Base-by-base conservation (phyloP, 2,329 filamentous ascomycete genomes). In the Colletotrichum higginsianum region DNA sequence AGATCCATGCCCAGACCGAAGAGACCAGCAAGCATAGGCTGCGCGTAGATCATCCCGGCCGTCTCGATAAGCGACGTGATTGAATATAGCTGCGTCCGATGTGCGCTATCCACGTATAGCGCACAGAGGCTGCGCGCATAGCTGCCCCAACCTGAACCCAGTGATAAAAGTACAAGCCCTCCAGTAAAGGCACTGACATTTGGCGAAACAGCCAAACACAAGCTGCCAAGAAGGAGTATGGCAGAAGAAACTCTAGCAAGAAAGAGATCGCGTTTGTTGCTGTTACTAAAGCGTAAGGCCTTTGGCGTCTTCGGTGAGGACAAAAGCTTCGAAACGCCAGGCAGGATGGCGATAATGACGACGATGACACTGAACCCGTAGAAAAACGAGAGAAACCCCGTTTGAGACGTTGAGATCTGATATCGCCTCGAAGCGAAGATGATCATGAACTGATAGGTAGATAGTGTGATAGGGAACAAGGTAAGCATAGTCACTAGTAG, bases 371-470 rank as follows among this genome's bases (percentile, higher is more conserved):
- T 74, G 9, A 77, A 35, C 50, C 79, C 79, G n/a, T 80, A 81
- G 9, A 73, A 23, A 26, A 77, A 76, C 67, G 78, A 79, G 15
- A 81, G 67, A 46, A 78, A 80, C 1, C 79, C 79, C 1, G 79
- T 80, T n/a, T 80, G 71, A 3, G 74, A 75, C 18, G 80, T 58
- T 2, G 74, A 76, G 42, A 80, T 75, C 50, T 75, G 63, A 35
- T 78, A 81, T 3, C 79, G 74, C 57, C 78, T 79, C 2, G 79
- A 80, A 26, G 75, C 74, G 66, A 78, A 81, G n/a, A 79, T 77
- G 13, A 74, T 61, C 71, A 81, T 76, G 71, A 70, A 66, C 16
- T 69, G 69, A 38, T 42, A 44, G 23, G 70, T 44, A 23, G 73
- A 40, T 44, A 55, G 3, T 0, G 40, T 23, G 52, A 71, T 38